Conservation (phyloP, 768 basidiomycete genomes). For the Pleurotus citrinopileatus region DNA sequence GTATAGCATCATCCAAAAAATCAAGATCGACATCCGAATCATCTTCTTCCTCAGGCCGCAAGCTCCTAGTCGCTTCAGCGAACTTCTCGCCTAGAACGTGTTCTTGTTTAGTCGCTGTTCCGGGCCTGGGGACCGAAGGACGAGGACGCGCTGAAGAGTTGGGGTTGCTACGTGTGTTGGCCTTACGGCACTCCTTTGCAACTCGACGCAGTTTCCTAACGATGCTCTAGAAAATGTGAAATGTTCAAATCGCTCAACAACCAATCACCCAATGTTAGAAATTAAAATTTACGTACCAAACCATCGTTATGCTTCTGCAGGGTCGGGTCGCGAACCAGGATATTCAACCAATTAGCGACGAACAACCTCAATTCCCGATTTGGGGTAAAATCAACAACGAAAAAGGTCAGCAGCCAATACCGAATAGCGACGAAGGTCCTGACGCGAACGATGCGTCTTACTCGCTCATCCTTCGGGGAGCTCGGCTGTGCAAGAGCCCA, state of each 20-base stretch:
- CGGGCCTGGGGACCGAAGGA: slow-evolving; percentile 21
- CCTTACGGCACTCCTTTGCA: slow-evolving; percentile 76
- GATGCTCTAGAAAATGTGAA: slow-evolving; percentile 50
- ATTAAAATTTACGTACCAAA: slow-evolving; percentile 61
- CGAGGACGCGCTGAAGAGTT: slow-evolving; percentile 24
- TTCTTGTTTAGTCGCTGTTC: slow-evolving; percentile 20
- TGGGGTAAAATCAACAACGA: slow-evolving; percentile 83
- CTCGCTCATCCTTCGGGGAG: slow-evolving; percentile 61
- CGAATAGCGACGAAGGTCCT: slow-evolving; percentile 88
- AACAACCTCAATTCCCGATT: slow-evolving; percentile 72
- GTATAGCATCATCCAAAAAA: slow-evolving; percentile 47
- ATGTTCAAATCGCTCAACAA: too few species aligned
- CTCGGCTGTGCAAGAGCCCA: slow-evolving; percentile 68
- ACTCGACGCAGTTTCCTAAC: slow-evolving; percentile 82
- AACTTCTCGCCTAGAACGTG: slow-evolving; percentile 64
- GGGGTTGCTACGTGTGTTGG: slow-evolving; percentile 42
- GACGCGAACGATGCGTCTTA: slow-evolving; percentile 77
- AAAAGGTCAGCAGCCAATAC: slow-evolving; percentile 91
- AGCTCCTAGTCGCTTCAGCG: slow-evolving; percentile 54
- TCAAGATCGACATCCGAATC: slow-evolving; percentile 80
- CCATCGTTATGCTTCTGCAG: slow-evolving; percentile 67
- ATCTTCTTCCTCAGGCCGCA: slow-evolving; percentile 46
- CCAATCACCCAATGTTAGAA: too few species aligned
- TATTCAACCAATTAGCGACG: slow-evolving; percentile 80
- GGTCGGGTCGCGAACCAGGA: slow-evolving; percentile 68